Percentiles rank a stretch among this genome's conserved stretches.
Evolutionary conservation across 208 protist genomes (phyloP).

Genomic region (Porcisia deanei): DNA sequence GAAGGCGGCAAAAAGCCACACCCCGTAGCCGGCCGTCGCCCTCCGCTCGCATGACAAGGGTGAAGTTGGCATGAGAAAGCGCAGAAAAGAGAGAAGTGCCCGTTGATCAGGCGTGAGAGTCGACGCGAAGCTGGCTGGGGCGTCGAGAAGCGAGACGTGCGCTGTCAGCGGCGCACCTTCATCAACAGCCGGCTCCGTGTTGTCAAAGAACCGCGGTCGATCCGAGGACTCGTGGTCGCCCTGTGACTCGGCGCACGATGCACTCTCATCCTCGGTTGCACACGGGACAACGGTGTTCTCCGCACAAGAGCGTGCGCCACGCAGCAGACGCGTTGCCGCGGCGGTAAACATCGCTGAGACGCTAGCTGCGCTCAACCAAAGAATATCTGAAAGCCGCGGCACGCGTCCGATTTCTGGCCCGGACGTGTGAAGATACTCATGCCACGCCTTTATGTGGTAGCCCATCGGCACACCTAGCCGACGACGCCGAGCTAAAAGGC

Average conservation of each 20-base stretch:
- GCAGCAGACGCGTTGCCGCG: slow-evolving; percentile 48
- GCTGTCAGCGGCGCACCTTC: background rate
- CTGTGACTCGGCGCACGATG: background rate
- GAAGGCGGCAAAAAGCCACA: slow-evolving; percentile 71
- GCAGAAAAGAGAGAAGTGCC: slow-evolving; percentile 41
- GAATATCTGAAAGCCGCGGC: slow-evolving; percentile 45
- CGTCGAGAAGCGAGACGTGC: background rate
- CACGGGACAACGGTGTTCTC: background rate
- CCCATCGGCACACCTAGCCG: slow-evolving; percentile 15
- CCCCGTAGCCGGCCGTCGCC: slow-evolving; percentile 48
- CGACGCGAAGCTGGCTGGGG: background rate
- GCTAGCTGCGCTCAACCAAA: slow-evolving; percentile 63
- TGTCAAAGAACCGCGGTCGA: slow-evolving; percentile 29
- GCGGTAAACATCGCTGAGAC: slow-evolving; percentile 62
- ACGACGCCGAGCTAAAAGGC: slow-evolving; percentile 9
- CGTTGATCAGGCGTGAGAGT: slow-evolving; percentile 13
- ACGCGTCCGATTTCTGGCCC: slow-evolving; percentile 46
- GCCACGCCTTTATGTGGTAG: slow-evolving; percentile 34
- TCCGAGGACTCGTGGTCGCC: background rate
- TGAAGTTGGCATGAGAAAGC: slow-evolving; percentile 42
- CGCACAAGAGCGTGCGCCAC: slow-evolving; percentile 19
- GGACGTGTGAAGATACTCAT: slow-evolving; percentile 42
- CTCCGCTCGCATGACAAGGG: background rate
- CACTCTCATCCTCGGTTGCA: slow-evolving; percentile 1
- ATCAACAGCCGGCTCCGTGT: slow-evolving; percentile 9